Evolutionary conservation across 2,329 filamentous ascomycete genomes (phyloP).

Genomic region (Blastomyces silverae): DNA sequence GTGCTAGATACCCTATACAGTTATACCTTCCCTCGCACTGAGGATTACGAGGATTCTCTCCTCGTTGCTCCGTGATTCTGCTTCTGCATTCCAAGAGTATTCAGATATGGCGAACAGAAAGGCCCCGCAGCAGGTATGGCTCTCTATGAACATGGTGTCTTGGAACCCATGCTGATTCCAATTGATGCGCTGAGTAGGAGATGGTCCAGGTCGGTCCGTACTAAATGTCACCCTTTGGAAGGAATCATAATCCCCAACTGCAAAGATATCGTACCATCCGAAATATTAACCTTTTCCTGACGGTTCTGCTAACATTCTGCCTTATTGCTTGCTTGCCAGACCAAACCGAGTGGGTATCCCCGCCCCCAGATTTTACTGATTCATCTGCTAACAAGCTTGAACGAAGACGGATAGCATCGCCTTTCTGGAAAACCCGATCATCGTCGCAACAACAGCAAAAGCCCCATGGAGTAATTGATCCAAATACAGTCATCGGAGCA

Average conservation of each 20-base stretch:
- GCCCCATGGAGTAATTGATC: conserved; percentile 53
- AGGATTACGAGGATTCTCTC: conserved; percentile 4
- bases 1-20: not conserved
- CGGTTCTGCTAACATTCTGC: conserved; percentile 11
- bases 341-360: conserved; percentile 34
- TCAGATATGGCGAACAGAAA: conserved; percentile 45
- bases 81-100: not conserved
- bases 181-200: conserved; percentile 54
- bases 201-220: conserved; percentile 99
- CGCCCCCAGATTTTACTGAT: not conserved
- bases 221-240: conserved; percentile 24
- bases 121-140: conserved; percentile 60
- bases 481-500: conserved; percentile 77
- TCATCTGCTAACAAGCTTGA: conserved; percentile 7
- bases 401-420: conserved; percentile 64
- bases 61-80: not conserved
- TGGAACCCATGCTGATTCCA: conserved; percentile 9
- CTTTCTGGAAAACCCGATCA: conserved; percentile 70
- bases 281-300: conserved; percentile 4
- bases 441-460: conserved; percentile 47
- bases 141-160: conserved; percentile 2
- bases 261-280: not conserved
- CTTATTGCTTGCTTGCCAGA: conserved; percentile 27
- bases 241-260: conserved; percentile 1
- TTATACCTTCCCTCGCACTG: not conserved